Conservation (phyloP, 352 stramenopile genomes). For the Globisporangium ultimum region DNA sequence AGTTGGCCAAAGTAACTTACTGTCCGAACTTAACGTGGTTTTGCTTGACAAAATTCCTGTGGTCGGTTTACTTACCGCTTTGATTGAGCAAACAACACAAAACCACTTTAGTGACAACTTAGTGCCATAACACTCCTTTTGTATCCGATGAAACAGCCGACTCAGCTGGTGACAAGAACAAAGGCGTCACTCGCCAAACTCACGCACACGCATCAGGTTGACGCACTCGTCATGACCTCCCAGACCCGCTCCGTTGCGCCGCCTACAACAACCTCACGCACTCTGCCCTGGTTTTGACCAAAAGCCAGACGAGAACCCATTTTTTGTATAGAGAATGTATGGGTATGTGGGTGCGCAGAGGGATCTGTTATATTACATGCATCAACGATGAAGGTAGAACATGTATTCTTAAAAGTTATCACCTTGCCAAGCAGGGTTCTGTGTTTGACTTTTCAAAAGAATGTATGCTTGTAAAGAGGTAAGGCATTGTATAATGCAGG, state of each 20-base stretch:
- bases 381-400: no score
- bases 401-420: no score
- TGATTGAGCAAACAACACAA: neutral
- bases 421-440: no score
- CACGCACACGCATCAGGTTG: neutral
- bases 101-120: neutral
- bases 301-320: neutral
- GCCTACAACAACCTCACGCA: neutral
- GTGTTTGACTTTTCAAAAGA: no score
- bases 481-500: neutral
- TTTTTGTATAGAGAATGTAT: neutral
- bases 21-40: neutral
- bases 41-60: neutral
- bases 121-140: neutral
- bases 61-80: neutral
- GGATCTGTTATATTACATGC: no score
- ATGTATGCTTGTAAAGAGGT: no score
- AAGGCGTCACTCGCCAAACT: no score
- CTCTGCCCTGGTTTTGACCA: neutral
- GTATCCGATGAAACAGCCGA: neutral
- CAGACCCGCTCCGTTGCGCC: neutral
- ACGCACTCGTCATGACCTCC: constrained; percentile 11
- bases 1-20: neutral
- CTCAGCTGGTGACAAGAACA: no score
- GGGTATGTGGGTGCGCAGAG: no score